Conservation (phyloP, 208 protist genomes). For the Vickermania ingenoplastis region DNA sequence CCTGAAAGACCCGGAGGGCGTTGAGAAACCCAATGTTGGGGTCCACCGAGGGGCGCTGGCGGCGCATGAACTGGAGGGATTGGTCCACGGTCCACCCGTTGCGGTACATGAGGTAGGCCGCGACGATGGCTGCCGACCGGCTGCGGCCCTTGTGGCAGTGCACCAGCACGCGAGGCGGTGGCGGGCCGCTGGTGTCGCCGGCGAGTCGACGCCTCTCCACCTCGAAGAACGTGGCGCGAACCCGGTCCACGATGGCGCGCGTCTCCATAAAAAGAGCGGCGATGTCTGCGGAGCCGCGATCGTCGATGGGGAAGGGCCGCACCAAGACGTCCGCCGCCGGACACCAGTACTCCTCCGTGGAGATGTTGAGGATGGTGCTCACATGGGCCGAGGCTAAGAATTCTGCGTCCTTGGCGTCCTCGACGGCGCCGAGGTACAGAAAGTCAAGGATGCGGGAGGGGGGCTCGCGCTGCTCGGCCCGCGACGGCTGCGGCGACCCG, state of each 20-base stretch:
- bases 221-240: constrained; percentile 38
- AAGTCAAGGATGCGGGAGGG: constrained; percentile 66
- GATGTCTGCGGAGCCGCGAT: constrained; percentile 56
- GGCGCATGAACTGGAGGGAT: constrained; percentile 63
- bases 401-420: constrained; percentile 60
- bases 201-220: constrained; percentile 5
- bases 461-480: not conserved
- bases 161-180: constrained; percentile 49
- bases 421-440: constrained; percentile 64
- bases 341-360: constrained; percentile 79
- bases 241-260: constrained; percentile 36
- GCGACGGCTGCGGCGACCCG: not conserved
- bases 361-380: constrained; percentile 76
- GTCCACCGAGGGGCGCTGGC: constrained; percentile 42
- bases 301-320: constrained; percentile 57
- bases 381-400: constrained; percentile 61
- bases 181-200: not conserved
- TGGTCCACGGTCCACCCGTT: constrained; percentile 78
- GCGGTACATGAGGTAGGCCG: constrained; percentile 74
- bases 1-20: constrained; percentile 56
- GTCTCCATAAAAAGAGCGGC: constrained; percentile 42
- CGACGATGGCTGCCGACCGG: constrained; percentile 73
- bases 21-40: constrained; percentile 81
- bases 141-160: constrained; percentile 84
- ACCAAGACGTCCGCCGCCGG: constrained; percentile 45